Conservation (phyloP, 2,329 filamentous ascomycete species). For the Dactylellina haptotyla region DNA sequence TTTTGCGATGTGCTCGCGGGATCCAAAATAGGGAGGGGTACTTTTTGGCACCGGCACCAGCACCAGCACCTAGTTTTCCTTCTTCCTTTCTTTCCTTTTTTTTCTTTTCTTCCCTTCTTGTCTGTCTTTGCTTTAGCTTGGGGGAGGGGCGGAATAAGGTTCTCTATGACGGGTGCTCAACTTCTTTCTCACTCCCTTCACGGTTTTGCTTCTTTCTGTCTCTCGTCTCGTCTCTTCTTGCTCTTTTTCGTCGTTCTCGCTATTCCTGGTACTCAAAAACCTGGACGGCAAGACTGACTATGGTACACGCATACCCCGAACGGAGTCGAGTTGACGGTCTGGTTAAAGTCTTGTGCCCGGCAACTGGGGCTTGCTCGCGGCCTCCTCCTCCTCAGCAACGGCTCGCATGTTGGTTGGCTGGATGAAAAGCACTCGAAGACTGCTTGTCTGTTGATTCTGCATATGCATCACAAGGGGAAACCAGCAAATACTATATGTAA, state of each 20-base stretch:
- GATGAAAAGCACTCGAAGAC: too few species aligned
- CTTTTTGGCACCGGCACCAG: conserved; percentile 17
- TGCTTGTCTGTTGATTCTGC: conserved; percentile 2
- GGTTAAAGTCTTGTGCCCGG: too few species aligned
- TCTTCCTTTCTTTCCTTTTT: conserved; percentile 7
- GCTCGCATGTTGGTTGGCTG: too few species aligned
- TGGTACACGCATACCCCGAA: background rate
- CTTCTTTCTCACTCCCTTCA: conserved; percentile 8
- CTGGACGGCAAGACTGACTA: too few species aligned
- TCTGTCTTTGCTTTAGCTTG: background rate
- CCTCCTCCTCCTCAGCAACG: too few species aligned
- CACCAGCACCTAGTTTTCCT: conserved; percentile 11
- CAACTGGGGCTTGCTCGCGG: too few species aligned
- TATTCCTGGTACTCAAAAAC: too few species aligned
- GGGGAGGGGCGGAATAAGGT: conserved; percentile 52
- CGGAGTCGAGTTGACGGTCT: background rate
- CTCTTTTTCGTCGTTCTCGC: conserved; percentile 31
- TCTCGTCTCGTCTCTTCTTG: conserved; percentile 51
- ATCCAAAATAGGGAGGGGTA: conserved; percentile 52
- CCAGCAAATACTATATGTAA: too few species aligned
- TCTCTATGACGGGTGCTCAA: conserved; percentile 22
- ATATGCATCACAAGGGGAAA: conserved; percentile 37
- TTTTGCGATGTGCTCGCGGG: conserved; percentile 50
- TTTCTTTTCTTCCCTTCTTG: background rate
- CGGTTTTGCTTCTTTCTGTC: conserved; percentile 23